Evolutionary conservation across 495 filamentous ascomycete genomes (phyloP).

Genomic region (Xylaria nigripes): DNA sequence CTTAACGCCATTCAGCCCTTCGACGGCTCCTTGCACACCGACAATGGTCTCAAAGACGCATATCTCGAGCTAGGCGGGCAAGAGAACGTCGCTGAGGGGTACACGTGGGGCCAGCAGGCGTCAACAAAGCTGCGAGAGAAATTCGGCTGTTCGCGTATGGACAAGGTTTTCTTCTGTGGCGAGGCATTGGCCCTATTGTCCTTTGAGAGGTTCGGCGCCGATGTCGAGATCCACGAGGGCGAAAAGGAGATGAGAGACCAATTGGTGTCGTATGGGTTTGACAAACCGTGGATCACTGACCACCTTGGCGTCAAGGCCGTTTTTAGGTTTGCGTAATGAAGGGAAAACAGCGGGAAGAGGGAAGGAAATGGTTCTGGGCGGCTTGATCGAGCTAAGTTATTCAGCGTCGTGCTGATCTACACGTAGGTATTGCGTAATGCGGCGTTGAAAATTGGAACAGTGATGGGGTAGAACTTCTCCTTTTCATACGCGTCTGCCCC

Average conservation of each 20-base stretch:
- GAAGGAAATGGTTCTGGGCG: too few relatives aligned
- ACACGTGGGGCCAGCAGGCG: constrained; percentile 52
- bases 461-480: neutral
- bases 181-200: neutral
- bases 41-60: constrained; percentile 44
- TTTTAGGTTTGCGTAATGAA: neutral
- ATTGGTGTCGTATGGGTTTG: constrained; percentile 18
- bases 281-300: constrained; percentile 42
- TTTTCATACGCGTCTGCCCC: neutral
- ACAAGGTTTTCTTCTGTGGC: constrained; percentile 38
- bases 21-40: constrained; percentile 37
- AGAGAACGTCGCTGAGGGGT: constrained; percentile 42
- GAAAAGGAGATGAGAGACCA: constrained; percentile 12
- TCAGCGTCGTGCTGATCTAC: too few relatives aligned
- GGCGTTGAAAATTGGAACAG: too few relatives aligned
- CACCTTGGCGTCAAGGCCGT: constrained; percentile 33
- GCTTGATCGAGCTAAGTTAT: too few relatives aligned
- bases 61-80: constrained; percentile 44
- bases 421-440: too few relatives aligned
- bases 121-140: constrained; percentile 18
- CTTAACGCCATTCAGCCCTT: constrained; percentile 49
- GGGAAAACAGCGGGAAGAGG: too few relatives aligned
- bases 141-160: constrained; percentile 43
- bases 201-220: constrained; percentile 37
- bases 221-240: constrained; percentile 12